These are phyloP conservation scores for Camelina sativa DNA, from an alignment of 345 rosid species.

Conservation along the genomic window DNA sequence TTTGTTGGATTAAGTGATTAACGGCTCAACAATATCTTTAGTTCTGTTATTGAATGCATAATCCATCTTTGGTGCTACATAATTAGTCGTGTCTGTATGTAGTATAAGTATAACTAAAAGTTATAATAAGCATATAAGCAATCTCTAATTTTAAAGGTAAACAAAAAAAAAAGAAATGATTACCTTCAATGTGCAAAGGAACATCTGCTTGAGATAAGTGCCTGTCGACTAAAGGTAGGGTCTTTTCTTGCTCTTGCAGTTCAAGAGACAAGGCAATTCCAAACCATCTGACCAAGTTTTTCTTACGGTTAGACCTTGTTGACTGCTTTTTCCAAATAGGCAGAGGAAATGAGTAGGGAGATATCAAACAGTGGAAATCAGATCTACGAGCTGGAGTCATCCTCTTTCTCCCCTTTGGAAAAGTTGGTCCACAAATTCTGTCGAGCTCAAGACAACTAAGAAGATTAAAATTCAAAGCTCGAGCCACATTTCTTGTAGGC, in stretches of 20 bases:
- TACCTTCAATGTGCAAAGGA: slow-evolving; percentile 16
- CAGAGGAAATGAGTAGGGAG: neutral
- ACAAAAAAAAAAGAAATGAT: neutral
- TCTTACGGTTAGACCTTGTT: slow-evolving; percentile 15
- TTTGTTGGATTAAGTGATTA: neutral
- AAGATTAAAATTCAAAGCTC: neutral
- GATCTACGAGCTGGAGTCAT: neutral
- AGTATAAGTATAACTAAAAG: neutral
- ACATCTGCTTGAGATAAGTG: neutral
- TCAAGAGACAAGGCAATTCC: neutral
- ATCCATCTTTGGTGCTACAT: neutral
- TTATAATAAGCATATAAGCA: neutral
- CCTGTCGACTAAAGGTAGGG: neutral
- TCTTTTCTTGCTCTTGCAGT: neutral
- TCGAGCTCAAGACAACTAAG: slow-evolving; percentile 20
- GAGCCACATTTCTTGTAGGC: slow-evolving; percentile 10
- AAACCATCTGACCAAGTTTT: slow-evolving; percentile 12
- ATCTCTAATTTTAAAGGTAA: neutral
- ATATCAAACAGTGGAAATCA: slow-evolving; percentile 3
- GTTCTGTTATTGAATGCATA: neutral
- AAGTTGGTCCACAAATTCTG: neutral
- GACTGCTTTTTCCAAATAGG: slow-evolving; percentile 25
- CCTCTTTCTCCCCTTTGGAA: slow-evolving; percentile 29
- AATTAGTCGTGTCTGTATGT: neutral
- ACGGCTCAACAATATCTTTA: neutral